Conservation (phyloP, 179 eudicot species). For the Beta macrorhiza region DNA sequence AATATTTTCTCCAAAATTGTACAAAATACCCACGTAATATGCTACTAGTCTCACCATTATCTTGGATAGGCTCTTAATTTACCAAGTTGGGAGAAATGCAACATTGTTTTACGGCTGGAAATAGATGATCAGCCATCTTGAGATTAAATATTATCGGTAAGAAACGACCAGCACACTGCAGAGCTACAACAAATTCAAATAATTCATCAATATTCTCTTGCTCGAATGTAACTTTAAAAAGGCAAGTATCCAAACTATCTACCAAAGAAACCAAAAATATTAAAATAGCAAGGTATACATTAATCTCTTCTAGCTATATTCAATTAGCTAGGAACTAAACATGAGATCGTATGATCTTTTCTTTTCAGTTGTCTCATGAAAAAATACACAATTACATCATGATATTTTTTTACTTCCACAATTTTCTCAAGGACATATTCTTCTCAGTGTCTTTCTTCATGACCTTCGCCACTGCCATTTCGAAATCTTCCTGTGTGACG, state of each 20-base stretch:
- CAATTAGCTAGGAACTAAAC: neutral
- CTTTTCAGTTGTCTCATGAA: neutral
- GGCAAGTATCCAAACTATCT: neutral
- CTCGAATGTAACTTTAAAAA: neutral
- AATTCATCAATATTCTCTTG: neutral
- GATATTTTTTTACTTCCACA: conserved; percentile 54
- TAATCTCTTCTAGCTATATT: neutral
- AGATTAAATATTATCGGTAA: no score
- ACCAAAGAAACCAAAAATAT: neutral
- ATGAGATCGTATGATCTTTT: neutral
- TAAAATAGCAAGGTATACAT: neutral
- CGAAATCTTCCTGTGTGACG: conserved; percentile 76
- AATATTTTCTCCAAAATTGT: no score
- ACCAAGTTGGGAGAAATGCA: no score
- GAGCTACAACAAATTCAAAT: neutral
- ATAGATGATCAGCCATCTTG: no score
- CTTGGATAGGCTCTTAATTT: no score
- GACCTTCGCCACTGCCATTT: conserved; percentile 80
- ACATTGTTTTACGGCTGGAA: no score
- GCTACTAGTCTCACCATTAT: no score
- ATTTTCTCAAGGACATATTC: conserved; percentile 69
- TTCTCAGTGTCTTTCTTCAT: conserved; percentile 77
- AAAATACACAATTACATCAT: neutral
- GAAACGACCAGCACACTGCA: neutral
- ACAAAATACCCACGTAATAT: no score